A percentile compares a stretch with the other conserved stretches of the same genome.
phyloP scores from a whole-genome alignment of 2,329 filamentous ascomycete genomes.

The Lasiodiplodia sp. region DNA sequence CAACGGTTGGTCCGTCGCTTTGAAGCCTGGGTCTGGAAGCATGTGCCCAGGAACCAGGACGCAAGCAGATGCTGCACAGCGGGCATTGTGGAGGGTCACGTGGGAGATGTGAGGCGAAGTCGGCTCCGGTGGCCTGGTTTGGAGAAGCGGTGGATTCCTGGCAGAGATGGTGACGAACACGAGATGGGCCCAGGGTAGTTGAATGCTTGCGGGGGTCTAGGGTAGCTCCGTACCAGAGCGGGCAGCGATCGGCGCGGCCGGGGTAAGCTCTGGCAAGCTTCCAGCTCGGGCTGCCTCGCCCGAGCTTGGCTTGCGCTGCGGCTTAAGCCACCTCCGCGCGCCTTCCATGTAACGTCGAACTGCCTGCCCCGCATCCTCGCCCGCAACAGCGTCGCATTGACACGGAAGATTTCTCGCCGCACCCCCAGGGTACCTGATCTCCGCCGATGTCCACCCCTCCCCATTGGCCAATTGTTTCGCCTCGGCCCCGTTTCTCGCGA shows the following conservation, averaged over 20 bases:
- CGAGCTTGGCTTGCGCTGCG: neutral
- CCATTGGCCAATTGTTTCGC: slow-evolving; percentile 26
- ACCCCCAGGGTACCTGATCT: slow-evolving; percentile 13
- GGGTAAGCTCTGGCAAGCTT: slow-evolving; percentile 18
- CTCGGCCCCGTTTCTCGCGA: slow-evolving; percentile 22
- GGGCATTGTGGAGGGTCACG: neutral
- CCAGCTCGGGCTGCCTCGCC: slow-evolving; percentile 15
- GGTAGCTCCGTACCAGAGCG: slow-evolving; percentile 8
- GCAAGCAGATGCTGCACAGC: neutral
- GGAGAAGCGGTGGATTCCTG: slow-evolving; percentile 1
- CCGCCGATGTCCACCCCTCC: neutral
- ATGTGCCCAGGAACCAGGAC: slow-evolving; percentile 12
- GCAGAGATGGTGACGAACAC: slow-evolving; percentile 8
- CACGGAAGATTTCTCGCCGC: slow-evolving; percentile 24
- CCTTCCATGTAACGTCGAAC: slow-evolving; percentile 11
- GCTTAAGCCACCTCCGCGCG: slow-evolving; percentile 21
- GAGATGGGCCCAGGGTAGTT: slow-evolving; percentile 3
- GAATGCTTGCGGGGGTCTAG: neutral
- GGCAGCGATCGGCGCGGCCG: slow-evolving; percentile 18
- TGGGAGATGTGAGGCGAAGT: neutral
- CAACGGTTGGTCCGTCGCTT: neutral
- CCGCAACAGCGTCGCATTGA: slow-evolving; percentile 17
- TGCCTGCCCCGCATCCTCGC: slow-evolving; percentile 14
- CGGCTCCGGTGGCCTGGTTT: slow-evolving; percentile 5
- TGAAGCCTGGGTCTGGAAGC: neutral